Conservation (phyloP, 2,329 filamentous ascomycete genomes). For the Sphaerulina musiva region DNA sequence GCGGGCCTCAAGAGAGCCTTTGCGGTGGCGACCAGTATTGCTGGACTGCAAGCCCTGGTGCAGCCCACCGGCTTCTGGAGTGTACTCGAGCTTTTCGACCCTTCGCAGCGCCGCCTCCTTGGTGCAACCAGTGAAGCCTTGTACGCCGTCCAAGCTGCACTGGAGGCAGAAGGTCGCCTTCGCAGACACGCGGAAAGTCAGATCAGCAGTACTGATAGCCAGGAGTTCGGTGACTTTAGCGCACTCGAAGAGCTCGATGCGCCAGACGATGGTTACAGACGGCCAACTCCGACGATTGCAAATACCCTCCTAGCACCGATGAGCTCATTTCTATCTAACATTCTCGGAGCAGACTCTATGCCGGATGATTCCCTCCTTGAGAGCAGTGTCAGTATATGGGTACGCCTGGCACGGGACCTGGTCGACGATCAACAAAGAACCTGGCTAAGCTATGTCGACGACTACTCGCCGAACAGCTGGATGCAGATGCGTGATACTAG, state of each 20-base stretch:
- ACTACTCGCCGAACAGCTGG: conserved; percentile 49
- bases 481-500: conserved; percentile 41
- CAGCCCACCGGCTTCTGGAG: conserved; percentile 38
- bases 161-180: conserved; percentile 21
- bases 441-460: conserved; percentile 53
- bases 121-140: conserved; percentile 46
- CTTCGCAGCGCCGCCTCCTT: conserved; percentile 36
- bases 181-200: conserved; percentile 29
- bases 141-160: conserved; percentile 42
- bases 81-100: conserved; percentile 49
- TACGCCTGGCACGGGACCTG: conserved; percentile 45
- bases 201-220: conserved; percentile 52
- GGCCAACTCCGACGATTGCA: conserved; percentile 19
- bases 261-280: neutral
- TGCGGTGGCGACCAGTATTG: conserved; percentile 29
- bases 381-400: conserved; percentile 51
- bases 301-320: conserved; percentile 44
- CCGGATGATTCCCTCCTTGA: conserved; percentile 50
- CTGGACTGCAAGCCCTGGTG: conserved; percentile 30
- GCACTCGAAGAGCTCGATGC: conserved; percentile 43
- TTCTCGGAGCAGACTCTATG: conserved; percentile 53
- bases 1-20: conserved; percentile 46
- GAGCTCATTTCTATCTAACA: conserved; percentile 52
- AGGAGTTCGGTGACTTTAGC: conserved; percentile 57
- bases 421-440: conserved; percentile 37